phyloP scores from a whole-genome alignment of 345 rosid genomes.

The Eucalyptus coolabah region DNA sequence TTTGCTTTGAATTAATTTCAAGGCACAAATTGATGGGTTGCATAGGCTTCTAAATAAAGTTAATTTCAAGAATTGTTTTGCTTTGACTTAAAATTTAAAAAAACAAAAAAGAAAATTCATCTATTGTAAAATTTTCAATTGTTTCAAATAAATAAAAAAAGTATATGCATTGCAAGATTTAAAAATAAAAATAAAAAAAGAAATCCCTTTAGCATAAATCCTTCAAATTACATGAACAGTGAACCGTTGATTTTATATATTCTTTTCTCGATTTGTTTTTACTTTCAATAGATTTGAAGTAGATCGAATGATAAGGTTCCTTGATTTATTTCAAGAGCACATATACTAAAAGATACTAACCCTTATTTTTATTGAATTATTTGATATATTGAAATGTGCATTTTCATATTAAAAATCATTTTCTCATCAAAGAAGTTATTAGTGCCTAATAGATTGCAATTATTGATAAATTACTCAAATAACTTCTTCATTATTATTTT shows the following conservation, averaged over 20 bases:
- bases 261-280: neutral
- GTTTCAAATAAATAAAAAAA: neutral
- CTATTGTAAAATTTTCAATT: neutral
- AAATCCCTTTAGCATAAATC: neutral
- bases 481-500: neutral
- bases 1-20: too few species aligned
- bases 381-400: neutral
- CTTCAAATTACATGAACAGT: neutral
- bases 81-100: too few species aligned
- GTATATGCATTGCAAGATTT: neutral
- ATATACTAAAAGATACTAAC: neutral
- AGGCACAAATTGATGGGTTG: too few species aligned
- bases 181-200: too few species aligned
- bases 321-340: neutral
- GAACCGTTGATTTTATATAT: too few species aligned
- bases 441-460: neutral
- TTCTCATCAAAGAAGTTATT: neutral
- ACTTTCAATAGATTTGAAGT: too few species aligned
- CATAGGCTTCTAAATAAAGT: too few species aligned
- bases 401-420: neutral
- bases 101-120: too few species aligned
- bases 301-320: neutral
- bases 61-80: too few species aligned
- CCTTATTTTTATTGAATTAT: too few species aligned
- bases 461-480: neutral